Evolutionary conservation across 768 basidiomycete genomes (phyloP).

Genomic region (Pholiota conissans): DNA sequence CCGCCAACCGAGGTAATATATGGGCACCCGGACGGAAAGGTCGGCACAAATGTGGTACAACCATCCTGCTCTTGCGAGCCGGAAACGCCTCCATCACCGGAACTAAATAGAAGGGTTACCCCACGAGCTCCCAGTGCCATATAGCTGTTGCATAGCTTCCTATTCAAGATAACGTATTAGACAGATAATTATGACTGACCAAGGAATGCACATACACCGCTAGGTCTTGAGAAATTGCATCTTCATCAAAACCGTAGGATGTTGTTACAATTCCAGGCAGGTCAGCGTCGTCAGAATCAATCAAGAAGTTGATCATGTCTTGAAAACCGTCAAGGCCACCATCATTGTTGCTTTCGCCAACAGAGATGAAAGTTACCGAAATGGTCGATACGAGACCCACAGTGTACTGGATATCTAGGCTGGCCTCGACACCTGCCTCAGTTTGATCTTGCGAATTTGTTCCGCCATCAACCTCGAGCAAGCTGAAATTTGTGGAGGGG

Average conservation of each 20-base stretch:
- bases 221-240: constrained; percentile 33
- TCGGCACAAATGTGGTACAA: constrained; percentile 22
- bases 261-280: constrained; percentile 41
- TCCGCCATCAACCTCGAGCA: constrained; percentile 36
- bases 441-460: constrained; percentile 26
- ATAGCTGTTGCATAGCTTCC: constrained; percentile 43
- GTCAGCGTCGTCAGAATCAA: constrained; percentile 17
- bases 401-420: constrained; percentile 36
- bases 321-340: constrained; percentile 33
- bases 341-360: constrained; percentile 27
- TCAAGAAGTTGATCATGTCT: constrained; percentile 32
- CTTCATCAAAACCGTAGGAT: constrained; percentile 44
- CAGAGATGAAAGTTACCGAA: constrained; percentile 32
- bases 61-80: constrained; percentile 27
- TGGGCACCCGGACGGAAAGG: constrained; percentile 38
- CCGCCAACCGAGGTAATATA: constrained; percentile 51
- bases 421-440: constrained; percentile 35
- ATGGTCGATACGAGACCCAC: constrained; percentile 34
- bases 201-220: constrained; percentile 22
- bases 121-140: constrained; percentile 60
- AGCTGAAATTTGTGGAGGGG: constrained; percentile 30
- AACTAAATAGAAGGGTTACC: constrained; percentile 55
- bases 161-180: too few relatives aligned
- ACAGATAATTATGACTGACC: neutral
- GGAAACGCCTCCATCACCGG: constrained; percentile 60